Evolutionary conservation across 306 rosid genomes (phyloP).

Genomic region (Rosa multiflora): DNA sequence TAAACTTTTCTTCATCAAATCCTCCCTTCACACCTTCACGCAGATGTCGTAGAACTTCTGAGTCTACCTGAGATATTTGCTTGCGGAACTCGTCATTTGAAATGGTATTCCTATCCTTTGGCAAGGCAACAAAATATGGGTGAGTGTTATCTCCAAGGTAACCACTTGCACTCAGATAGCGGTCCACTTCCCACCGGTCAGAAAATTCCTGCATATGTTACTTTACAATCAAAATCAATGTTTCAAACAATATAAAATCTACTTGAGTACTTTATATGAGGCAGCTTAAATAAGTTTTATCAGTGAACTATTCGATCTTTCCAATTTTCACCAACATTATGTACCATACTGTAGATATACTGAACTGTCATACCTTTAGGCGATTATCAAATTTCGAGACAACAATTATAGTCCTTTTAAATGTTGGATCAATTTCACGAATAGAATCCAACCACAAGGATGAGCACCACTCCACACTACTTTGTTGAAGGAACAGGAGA

Average conservation of each 20-base stretch:
- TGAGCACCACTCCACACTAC: conserved; percentile 99
- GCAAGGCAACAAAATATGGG: conserved; percentile 90
- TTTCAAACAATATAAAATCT: neutral
- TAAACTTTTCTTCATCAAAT: conserved; percentile 85
- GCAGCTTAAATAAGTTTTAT: neutral
- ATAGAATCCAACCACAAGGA: conserved; percentile 88
- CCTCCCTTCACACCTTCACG: conserved; percentile 87
- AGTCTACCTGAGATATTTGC: conserved; percentile 85
- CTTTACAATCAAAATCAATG: conserved; percentile 22
- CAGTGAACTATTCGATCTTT: neutral
- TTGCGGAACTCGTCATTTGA: conserved; percentile 94
- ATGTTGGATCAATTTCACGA: conserved; percentile 88
- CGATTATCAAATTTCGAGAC: conserved; percentile 99
- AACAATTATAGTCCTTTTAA: conserved; percentile 73
- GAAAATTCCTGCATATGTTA: conserved; percentile 67
- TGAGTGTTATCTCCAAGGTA: conserved; percentile 77
- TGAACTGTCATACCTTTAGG: conserved; percentile 60
- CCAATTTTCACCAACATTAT: neutral
- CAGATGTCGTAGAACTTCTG: conserved; percentile 76
- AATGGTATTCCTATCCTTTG: conserved; percentile 70
- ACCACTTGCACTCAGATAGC: conserved; percentile 93
- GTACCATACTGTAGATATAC: neutral
- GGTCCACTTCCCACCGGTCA: conserved; percentile 98
- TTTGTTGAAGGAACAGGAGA: conserved; percentile 90
- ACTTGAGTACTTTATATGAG: neutral